Conservation (phyloP, 768 basidiomycete species). For the Tulasnella sp. region DNA sequence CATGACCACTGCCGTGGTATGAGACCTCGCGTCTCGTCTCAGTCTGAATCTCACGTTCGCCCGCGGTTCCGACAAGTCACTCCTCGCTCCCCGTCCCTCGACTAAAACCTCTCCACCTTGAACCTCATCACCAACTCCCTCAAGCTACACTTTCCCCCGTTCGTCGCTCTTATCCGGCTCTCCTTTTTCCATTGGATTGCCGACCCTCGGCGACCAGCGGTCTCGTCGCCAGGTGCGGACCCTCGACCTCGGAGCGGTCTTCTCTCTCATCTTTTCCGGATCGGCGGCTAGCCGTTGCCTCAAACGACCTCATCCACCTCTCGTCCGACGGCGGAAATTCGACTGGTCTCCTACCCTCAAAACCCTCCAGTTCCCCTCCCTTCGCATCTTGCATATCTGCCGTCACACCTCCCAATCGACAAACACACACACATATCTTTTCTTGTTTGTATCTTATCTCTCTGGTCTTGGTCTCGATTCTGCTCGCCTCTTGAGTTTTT, state of each 20-base stretch:
- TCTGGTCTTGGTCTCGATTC: background rate
- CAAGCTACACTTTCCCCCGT: background rate
- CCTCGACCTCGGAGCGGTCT: constrained; percentile 12
- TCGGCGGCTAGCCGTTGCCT: constrained; percentile 3
- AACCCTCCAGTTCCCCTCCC: background rate
- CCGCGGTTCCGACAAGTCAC: background rate
- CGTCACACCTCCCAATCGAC: constrained; percentile 1
- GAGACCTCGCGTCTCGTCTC: background rate
- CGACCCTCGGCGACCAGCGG: constrained; percentile 10
- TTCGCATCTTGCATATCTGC: constrained; percentile 1
- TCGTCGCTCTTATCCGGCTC: background rate
- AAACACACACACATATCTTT: background rate
- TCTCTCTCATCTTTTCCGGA: background rate
- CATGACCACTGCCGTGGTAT: background rate
- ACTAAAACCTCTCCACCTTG: background rate
- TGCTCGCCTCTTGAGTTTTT: background rate
- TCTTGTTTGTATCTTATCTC: constrained; percentile 1
- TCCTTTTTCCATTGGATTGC: background rate
- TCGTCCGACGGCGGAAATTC: constrained; percentile 12
- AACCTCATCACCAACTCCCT: background rate
- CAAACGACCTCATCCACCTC: background rate
- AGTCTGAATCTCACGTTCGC: background rate
- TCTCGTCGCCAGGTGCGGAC: constrained; percentile 8
- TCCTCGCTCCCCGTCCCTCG: background rate
- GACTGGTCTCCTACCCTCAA: background rate